Base-by-base conservation (phyloP, 345 rosid genomes). In the Clausena lansium region DNA sequence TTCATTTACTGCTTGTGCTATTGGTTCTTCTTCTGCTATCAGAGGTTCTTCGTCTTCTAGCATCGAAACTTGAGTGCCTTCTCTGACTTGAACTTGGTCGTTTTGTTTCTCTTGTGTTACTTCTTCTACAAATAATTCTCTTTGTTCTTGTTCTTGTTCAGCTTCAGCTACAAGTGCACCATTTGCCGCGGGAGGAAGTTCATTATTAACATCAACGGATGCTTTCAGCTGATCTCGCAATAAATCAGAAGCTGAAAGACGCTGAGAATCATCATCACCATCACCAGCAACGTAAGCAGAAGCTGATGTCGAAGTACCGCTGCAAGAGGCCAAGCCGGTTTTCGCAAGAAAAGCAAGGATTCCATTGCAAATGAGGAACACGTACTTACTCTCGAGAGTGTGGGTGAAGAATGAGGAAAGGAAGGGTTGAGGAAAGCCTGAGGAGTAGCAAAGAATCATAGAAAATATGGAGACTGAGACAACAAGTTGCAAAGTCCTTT, bases 301-400 rank as follows among this genome's bases (percentile, higher is more conserved):
- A 5, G 10, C 27, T 32, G 28, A 33, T 22, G 74, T 15, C 4
- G 87, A 77, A 33, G 81, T 30, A n/a, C n/a, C n/a, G 35, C 38
- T 9, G 50, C 9, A 17, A 38, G 76, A 80, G 61, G 61, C 25
- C 3, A 76, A 73, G 57, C 25, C 13, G 50, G 50, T 80, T 74
- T 67, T 85, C 39, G 83, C 87, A 35, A 89, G 88, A 77, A 89
- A 59, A 65, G 87, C 89, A 28, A 91, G 84, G 86, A 89, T 91
- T 17, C 85, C 92, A 69, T 87, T 89, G 72, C 87, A 91, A 3
- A 89, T 50, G 28, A 91, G 81, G 83, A 91, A 87, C 87, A 86
- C 77, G 80, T 82, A 91, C 74, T 89, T 91, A 47, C 88, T 82
- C 71, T 89, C 90, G 1, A 88, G 76, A 19, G 78, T 41, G 58